Base-by-base conservation (phyloP, 306 rosid species). In the Gleditsia sinensis region DNA sequence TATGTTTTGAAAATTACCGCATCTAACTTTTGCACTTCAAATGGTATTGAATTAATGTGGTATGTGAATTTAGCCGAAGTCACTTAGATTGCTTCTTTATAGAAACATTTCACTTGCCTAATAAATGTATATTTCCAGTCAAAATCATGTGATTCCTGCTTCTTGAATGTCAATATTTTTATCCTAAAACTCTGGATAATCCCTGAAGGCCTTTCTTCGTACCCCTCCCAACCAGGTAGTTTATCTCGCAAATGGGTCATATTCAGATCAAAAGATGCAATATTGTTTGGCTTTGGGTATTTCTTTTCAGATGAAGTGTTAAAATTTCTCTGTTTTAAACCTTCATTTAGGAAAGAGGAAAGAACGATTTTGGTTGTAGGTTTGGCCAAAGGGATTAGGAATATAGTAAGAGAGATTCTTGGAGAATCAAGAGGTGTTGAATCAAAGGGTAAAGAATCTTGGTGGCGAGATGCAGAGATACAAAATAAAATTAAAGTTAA, bases 1-100 rank as follows among this genome's bases (percentile, higher is more conserved):
- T 72, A 57, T 68, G n/a, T 33, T 36, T 82, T 71, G 55, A 72
- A 75, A 69, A 24, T 79, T 27, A 36, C 63, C 7, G 19, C 42
- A 53, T 56, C 23, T 21, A 40, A 43, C 8, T 65, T 61, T 64
- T 76, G 45, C 28, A 61, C 11, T 82, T 67, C 20, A 57, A 46
- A 40, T 60, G 61, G 43, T 25, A 65, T 59, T 23, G 39, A 73
- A 27, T 75, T 64, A 69, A 39, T 63, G 27, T 7, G 70, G 2
- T 33, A 9, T 36, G 24, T 61, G 67, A 34, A 19, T 24, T 64
- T 40, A 40, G 19, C 34, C 24, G 13, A 40, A 23, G 53, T 7
- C 21, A 64, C 12, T 21, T 21, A 14, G 36, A 13, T 65, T 42
- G 23, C 28, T 43, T 36, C 30, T 10, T 19, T 5, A 37, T 19